Base-by-base conservation (phyloP, 305 asterid genomes). In the Plantago coronopus region DNA sequence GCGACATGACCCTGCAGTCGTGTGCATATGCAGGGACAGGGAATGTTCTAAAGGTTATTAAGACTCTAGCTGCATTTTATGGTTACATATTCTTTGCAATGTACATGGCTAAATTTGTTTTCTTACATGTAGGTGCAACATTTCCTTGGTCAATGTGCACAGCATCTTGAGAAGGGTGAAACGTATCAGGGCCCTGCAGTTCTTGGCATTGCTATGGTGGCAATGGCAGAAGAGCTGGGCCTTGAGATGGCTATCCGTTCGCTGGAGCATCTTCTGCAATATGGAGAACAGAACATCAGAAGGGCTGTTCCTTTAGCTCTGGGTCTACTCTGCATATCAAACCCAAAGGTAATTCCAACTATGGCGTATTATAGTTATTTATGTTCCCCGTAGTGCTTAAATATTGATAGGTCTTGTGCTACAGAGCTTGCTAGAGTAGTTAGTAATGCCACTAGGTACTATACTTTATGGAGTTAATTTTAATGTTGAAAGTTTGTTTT, bases 1-100 rank as follows among this genome's bases (percentile, higher is more conserved):
- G 96, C 50, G 97, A 89, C 72, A 93, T 93, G 95, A 89, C 95
- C 61, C 76, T 93, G 69, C 84, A 85, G 15, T 82, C 99, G 45
- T 93, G 99, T 79, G 99, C 97, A 16, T 93, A 89, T 77, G 99
- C 97, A 2, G 99, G 99, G 69, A 93, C 97, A 0, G 96, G 99
- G 66, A 89, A 93, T 68, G 99, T 93, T 56, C 84, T 89, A 25
- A 93, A 93, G 99, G 99, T 91, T 60, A 55, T 65, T n/a, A n/a
- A 58, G 62, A 58, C 45, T 44, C 37, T 40, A 56, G 23, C 67
- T 73, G 58, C 50, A 23, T 22, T 59, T 69, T 6, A 19, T 34
- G 53, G 19, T 22, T 61, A 29, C 57, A 37, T 17, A n/a, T 55
- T n/a, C 38, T 27, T 7, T 22, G 29, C 16, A 0, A 49, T n/a